Evolutionary conservation across 306 rosid genomes (phyloP).

Genomic region (Acacia melanoxylon): DNA sequence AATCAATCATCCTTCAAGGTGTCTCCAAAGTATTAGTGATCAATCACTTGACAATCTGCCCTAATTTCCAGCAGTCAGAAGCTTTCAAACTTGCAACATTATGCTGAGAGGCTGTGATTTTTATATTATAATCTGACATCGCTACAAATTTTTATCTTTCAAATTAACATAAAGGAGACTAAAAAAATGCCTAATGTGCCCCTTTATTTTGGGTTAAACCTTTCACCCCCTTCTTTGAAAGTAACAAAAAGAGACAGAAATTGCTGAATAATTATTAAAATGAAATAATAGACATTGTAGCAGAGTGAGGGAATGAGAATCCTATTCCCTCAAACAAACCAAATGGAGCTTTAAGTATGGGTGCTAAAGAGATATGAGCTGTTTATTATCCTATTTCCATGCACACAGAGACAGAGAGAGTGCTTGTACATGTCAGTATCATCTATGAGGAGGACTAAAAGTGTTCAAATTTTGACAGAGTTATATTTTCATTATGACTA

Average conservation of each 20-base stretch:
- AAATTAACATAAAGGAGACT: not conserved
- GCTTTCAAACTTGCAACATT: not conserved
- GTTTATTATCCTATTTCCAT: not conserved
- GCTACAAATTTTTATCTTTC: not conserved
- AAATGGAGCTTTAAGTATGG: not conserved
- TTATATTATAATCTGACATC: not conserved
- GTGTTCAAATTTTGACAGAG: not conserved
- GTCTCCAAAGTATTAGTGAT: not conserved
- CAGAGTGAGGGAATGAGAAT: not conserved
- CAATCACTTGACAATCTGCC: not conserved
- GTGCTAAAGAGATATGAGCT: not conserved
- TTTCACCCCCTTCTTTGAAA: not conserved
- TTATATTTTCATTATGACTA: slow-evolving; percentile 7
- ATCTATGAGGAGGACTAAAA: not conserved
- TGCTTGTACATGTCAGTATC: not conserved
- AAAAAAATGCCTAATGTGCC: not conserved
- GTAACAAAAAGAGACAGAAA: not conserved
- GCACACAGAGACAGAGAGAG: not conserved
- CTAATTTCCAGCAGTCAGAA: not conserved
- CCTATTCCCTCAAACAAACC: not conserved
- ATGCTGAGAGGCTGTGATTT: not conserved
- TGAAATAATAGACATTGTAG: not conserved
- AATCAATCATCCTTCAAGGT: not conserved
- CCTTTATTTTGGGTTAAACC: not conserved
- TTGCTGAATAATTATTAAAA: not conserved